Conservation (phyloP, 2,329 filamentous ascomycete species). For the Apiospora sp. region DNA sequence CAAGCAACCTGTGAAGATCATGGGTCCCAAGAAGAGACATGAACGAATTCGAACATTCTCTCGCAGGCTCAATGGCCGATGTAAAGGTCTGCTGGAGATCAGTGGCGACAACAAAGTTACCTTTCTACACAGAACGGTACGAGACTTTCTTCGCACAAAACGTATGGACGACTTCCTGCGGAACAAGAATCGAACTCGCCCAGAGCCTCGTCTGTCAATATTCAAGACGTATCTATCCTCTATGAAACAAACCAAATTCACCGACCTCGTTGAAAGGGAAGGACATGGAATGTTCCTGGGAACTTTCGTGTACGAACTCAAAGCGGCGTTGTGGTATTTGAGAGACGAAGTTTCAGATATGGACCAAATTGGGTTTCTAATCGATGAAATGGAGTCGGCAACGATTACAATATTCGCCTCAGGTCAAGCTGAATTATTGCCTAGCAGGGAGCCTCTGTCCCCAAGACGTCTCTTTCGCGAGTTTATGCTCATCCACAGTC, state of each 20-base stretch:
- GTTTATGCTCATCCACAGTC: too few relatives aligned
- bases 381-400: not conserved
- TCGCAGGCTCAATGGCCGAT: not conserved
- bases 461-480: too few relatives aligned
- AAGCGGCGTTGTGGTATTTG: not conserved
- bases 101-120: too few relatives aligned
- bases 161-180: not conserved
- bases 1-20: not conserved
- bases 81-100: not conserved
- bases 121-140: not conserved
- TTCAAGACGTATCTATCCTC: not conserved
- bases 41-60: not conserved
- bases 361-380: not conserved
- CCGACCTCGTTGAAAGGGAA: too few relatives aligned
- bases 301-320: not conserved
- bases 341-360: fast-evolving
- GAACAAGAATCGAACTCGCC: not conserved
- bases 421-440: too few relatives aligned
- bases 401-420: not conserved
- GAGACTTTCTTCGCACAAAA: not conserved
- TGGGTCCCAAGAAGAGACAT: not conserved
- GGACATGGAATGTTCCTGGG: not conserved
- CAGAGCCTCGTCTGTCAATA: not conserved
- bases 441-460: too few relatives aligned
- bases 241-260: not conserved